Conservation (phyloP, 768 basidiomycete species). For the Leccinum disarticulatum region DNA sequence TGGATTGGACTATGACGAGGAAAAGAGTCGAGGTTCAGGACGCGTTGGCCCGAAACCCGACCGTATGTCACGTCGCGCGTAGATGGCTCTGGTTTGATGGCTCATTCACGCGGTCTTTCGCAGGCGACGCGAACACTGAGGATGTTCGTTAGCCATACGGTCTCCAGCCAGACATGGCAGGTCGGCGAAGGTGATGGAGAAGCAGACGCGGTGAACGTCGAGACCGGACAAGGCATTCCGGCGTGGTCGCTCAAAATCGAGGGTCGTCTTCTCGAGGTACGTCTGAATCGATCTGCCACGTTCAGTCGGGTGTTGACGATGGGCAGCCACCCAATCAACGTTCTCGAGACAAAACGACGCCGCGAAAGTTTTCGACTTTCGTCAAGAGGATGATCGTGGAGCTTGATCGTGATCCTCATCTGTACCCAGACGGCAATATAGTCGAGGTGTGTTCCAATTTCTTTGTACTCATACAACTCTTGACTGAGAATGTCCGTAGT, state of each 20-base stretch:
- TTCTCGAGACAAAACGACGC: constrained; percentile 57
- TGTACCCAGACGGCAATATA: constrained; percentile 84
- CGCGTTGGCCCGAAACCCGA: constrained; percentile 70
- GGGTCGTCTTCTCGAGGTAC: constrained; percentile 79
- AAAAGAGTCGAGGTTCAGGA: constrained; percentile 92
- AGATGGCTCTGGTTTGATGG: neutral
- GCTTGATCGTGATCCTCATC: constrained; percentile 76
- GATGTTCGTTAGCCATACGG: constrained; percentile 85
- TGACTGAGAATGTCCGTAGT: constrained; percentile 39
- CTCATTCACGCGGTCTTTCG: constrained; percentile 5
- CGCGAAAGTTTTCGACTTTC: constrained; percentile 82
- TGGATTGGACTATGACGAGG: constrained; percentile 94
- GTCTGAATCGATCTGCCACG: constrained; percentile 18
- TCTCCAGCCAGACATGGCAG: constrained; percentile 87
- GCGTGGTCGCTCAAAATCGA: constrained; percentile 89
- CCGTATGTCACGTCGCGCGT: constrained; percentile 34
- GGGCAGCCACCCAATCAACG: constrained; percentile 58
- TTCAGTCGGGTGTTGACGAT: neutral
- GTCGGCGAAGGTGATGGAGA: constrained; percentile 39
- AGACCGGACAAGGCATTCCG: constrained; percentile 86
- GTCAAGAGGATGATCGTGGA: constrained; percentile 85
- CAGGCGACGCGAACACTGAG: constrained; percentile 83
- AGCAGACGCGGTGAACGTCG: constrained; percentile 51
- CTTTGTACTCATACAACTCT: neutral
- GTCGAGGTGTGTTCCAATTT: constrained; percentile 62